Evolutionary conservation across 2,329 filamentous ascomycete genomes (phyloP).

Genomic region (Ampelomyces quisqualis): DNA sequence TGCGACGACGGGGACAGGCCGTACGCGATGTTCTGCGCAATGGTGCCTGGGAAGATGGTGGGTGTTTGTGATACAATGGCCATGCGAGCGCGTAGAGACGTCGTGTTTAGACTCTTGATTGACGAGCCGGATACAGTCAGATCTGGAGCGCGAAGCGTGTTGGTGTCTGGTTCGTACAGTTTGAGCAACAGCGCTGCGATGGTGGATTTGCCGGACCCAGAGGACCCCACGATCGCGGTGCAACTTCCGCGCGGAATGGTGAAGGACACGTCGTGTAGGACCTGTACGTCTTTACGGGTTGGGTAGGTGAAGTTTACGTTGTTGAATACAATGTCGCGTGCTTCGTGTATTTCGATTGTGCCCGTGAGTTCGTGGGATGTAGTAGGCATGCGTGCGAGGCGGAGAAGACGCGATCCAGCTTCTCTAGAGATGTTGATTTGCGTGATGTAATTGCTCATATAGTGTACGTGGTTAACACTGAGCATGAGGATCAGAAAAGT

Average conservation of each 20-base stretch:
- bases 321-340: conserved; percentile 60
- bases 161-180: conserved; percentile 57
- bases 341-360: conserved; percentile 44
- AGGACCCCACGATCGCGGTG: conserved; percentile 77
- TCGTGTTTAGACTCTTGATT: conserved; percentile 60
- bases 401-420: conserved; percentile 70
- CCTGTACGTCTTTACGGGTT: conserved; percentile 51
- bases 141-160: conserved; percentile 22
- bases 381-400: conserved; percentile 63
- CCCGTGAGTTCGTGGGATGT: conserved; percentile 61
- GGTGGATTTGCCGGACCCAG: conserved; percentile 90
- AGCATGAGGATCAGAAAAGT: conserved; percentile 85
- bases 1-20: conserved; percentile 62
- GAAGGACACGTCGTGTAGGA: conserved; percentile 68
- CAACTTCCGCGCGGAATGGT: conserved; percentile 63
- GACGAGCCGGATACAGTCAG: conserved; percentile 62
- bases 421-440: conserved; percentile 75
- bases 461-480: conserved; percentile 70
- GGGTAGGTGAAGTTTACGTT: conserved; percentile 73
- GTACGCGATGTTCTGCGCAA: conserved; percentile 81
- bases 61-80: conserved; percentile 71
- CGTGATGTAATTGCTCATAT: conserved; percentile 72
- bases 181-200: conserved; percentile 72
- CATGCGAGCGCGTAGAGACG: conserved; percentile 61
- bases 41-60: conserved; percentile 73